Percentiles rank a stretch among this genome's conserved stretches.
These are phyloP conservation scores for Boletellus emodensis DNA, from an alignment of 768 basidiomycete genomes.

Conservation along the genomic window DNA sequence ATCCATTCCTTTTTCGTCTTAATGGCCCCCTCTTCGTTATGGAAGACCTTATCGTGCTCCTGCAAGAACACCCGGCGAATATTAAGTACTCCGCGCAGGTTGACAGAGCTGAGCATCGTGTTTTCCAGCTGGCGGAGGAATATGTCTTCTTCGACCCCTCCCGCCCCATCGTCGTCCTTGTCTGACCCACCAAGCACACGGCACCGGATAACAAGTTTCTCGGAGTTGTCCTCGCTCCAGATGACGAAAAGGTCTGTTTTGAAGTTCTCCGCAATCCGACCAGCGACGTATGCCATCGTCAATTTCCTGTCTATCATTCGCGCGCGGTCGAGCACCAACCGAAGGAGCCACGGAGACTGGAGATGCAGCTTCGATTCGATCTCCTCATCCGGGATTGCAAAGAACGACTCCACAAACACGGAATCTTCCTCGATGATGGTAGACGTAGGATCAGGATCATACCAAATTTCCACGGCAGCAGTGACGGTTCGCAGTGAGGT, in stretches of 20 bases:
- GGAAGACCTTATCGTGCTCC: constrained; percentile 73
- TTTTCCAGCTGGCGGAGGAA: constrained; percentile 96
- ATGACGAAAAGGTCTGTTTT: constrained; percentile 96
- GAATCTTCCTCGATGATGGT: constrained; percentile 96
- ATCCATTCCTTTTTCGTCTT: constrained; percentile 81
- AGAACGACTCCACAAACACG: constrained; percentile 97
- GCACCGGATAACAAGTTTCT: constrained; percentile 95
- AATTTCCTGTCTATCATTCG: constrained; percentile 98
- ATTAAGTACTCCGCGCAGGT: constrained; percentile 85
- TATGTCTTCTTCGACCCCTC: constrained; percentile 83
- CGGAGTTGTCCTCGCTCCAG: constrained; percentile 98
- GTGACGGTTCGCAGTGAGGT: constrained; percentile 94
- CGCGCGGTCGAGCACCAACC: constrained; percentile 92
- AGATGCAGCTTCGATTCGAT: constrained; percentile 86
- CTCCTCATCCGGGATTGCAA: constrained; percentile 97
- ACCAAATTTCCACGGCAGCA: constrained; percentile 95
- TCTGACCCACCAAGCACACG: constrained; percentile 82
- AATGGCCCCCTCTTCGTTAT: constrained; percentile 63
- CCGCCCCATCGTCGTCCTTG: constrained; percentile 80
- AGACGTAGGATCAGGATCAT: constrained; percentile 86
- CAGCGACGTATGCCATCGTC: constrained; percentile 91
- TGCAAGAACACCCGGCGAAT: constrained; percentile 94
- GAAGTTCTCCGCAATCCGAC: constrained; percentile 91
- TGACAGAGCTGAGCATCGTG: constrained; percentile 94
- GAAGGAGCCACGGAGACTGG: constrained; percentile 95